Base-by-base conservation (phyloP, 257 asterid species). In the Nicotiana paniculata region DNA sequence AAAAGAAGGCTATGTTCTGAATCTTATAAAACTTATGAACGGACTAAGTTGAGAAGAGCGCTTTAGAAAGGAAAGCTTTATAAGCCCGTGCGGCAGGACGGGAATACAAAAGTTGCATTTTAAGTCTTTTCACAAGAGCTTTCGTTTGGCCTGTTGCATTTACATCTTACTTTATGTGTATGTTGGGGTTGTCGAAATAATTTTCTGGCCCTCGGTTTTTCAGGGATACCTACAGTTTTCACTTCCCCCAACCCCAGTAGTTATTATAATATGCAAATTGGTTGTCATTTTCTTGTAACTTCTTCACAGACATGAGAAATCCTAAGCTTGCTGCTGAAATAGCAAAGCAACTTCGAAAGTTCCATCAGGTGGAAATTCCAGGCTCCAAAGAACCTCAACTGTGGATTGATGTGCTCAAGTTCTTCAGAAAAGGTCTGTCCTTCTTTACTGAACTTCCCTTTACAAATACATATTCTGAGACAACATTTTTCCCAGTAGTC, bases 291-390 rank as follows among this genome's bases (percentile, higher is more conserved):
- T 48, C 62, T 51, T 74, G 43, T 12, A 13, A 48, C 63, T 48
- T 26, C 62, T 79, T 81, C 58, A 81, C 93, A 95, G 99, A 96
- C 85, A 90, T 96, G 97, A 89, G 93, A 77, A 83, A 85, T 54
- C 97, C 97, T 72, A 93, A 92, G 89, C 88, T 91, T 24, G 92
- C 90, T n/a, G 92, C 91, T 79, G 93, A 89, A 88, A 93, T 96
- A 70, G 98, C 98, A 70, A 96, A 91, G 88, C 92, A 93, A 80
- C 97, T 96, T 65, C 90, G 86, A 55, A 89, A 83, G 74, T 96
- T 96, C 86, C 99, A 96, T 84, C 91, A 90, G 89, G 98, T 96
- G 85, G 91, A 91, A 87, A 89, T 96, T 85, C 97, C 99, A 54
- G 97, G 98, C 84, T 89, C 95, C 54, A 92, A 78, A 85, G 98